Percentiles rank a stretch among this genome's conserved stretches.
These are phyloP conservation scores for Mucuna pruriens DNA, from an alignment of 306 rosid genomes.

Conservation along the genomic window DNA sequence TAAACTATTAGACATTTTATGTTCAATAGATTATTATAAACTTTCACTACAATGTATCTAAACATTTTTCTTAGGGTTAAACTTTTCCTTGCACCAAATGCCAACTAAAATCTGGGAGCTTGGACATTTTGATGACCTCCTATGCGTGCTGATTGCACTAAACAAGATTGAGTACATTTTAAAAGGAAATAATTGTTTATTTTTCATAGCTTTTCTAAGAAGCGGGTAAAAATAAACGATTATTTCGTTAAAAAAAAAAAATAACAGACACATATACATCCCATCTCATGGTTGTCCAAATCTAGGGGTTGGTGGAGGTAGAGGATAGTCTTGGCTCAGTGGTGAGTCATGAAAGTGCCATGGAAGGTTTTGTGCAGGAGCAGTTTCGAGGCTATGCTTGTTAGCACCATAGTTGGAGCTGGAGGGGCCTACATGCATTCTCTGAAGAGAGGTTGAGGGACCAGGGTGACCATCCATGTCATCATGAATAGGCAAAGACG, in stretches of 20 bases:
- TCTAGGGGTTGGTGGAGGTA: conserved; percentile 33
- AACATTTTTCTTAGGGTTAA: no score
- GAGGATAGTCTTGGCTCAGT: conserved; percentile 22
- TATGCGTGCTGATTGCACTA: no score
- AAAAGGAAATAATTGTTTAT: background rate
- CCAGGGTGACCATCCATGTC: conserved; percentile 33
- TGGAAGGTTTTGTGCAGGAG: conserved; percentile 36
- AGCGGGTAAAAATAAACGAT: background rate
- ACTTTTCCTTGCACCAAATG: no score
- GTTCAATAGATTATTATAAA: no score
- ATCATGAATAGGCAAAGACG: conserved; percentile 35
- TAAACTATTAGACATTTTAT: no score
- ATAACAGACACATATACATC: no score
- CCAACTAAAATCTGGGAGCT: no score
- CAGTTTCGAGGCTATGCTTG: conserved; percentile 13
- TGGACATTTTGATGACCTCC: no score
- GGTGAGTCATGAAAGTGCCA: conserved; percentile 47
- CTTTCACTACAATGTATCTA: no score
- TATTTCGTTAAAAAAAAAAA: no score
- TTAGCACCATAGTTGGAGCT: background rate
- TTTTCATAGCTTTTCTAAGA: background rate
- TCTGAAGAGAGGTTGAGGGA: no score
- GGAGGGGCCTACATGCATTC: no score
- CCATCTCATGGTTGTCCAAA: background rate
- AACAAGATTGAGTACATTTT: background rate